Percentiles rank a stretch among this genome's conserved stretches.
Conservation (phyloP, 495 filamentous ascomycete species). For the Penicillium canariense region DNA sequence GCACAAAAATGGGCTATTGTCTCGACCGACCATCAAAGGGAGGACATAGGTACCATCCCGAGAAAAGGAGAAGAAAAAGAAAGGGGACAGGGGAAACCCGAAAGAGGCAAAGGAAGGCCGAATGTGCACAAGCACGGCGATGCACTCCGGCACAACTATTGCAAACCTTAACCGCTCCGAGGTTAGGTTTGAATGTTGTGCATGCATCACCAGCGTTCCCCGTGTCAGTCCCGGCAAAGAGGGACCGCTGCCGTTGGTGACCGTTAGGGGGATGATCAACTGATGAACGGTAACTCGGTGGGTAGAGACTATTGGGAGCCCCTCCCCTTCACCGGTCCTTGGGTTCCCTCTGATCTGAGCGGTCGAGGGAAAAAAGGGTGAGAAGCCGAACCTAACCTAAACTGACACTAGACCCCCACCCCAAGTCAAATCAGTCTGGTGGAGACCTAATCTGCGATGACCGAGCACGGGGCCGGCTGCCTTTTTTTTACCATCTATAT, state of each 20-base stretch:
- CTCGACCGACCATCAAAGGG: background rate
- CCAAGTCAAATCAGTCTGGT: no score
- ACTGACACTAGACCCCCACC: background rate
- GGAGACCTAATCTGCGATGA: no score
- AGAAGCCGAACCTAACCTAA: background rate
- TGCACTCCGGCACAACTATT: background rate
- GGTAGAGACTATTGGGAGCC: conserved; percentile 9
- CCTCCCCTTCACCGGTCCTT: conserved; percentile 12
- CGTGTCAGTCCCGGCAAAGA: conserved; percentile 17
- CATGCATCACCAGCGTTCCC: conserved; percentile 22
- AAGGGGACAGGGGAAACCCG: background rate
- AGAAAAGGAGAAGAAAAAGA: background rate
- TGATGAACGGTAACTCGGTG: background rate
- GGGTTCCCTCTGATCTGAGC: background rate
- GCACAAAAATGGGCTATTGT: background rate
- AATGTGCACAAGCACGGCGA: background rate
- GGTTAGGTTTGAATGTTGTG: conserved; percentile 19
- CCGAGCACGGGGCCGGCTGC: background rate
- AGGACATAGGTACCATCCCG: background rate
- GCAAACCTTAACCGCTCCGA: conserved; percentile 3
- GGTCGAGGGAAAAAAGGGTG: background rate
- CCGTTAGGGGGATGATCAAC: conserved; percentile 28
- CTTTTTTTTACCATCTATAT: no score
- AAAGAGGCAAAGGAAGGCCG: background rate
- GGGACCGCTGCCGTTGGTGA: conserved; percentile 17